phyloP scores from a whole-genome alignment of 2,329 filamentous ascomycete genomes.

The Aspergillus glaucus region DNA sequence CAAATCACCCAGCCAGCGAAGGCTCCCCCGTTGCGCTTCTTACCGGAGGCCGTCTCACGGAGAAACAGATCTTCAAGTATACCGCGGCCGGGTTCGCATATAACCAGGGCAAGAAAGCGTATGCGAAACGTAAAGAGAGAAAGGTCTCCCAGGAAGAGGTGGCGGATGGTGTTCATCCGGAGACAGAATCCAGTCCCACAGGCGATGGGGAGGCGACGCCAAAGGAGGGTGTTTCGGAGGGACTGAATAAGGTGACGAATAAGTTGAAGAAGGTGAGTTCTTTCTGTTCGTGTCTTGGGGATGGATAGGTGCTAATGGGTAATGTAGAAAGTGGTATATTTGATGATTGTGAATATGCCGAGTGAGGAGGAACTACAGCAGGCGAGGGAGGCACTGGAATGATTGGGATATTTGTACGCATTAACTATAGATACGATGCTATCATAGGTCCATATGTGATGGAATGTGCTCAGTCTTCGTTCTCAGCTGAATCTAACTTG shows the following conservation, averaged over 20 bases:
- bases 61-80: slow-evolving; percentile 5
- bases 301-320: background rate
- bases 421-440: no score
- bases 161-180: background rate
- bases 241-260: slow-evolving; percentile 12
- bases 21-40: slow-evolving; percentile 44
- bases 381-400: slow-evolving; percentile 9
- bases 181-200: background rate
- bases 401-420: background rate
- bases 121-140: background rate
- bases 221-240: background rate
- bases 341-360: slow-evolving; percentile 49
- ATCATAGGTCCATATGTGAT: no score
- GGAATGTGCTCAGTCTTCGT: no score
- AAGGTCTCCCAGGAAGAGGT: background rate
- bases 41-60: slow-evolving; percentile 40
- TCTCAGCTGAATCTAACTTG: no score
- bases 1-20: slow-evolving; percentile 46
- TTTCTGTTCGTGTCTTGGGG: background rate
- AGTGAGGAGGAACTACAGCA: slow-evolving; percentile 36
- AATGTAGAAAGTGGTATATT: slow-evolving; percentile 43
- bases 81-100: slow-evolving; percentile 1
- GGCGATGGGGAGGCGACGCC: background rate
- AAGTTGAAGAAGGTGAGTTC: slow-evolving; percentile 24
- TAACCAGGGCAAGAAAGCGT: background rate